phyloP scores from a whole-genome alignment of 192 early-diverging fungal genomes.

The Entomortierella beljakovae region DNA sequence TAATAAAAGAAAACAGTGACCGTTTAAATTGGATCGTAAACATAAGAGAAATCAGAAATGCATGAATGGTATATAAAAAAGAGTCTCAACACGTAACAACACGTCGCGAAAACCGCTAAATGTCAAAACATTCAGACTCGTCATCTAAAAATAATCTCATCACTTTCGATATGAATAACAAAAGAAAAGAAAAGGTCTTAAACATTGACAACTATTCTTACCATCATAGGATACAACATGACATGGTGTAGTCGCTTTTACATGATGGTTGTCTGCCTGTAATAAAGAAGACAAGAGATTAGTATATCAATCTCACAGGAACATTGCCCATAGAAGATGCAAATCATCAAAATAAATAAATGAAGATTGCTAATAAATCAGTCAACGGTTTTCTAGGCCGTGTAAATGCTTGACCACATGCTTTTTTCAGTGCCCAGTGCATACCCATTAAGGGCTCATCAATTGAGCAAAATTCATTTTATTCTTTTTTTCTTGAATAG shows the following conservation, averaged over 20 bases:
- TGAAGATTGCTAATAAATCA: conserved; percentile 37
- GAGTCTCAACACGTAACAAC: conserved; percentile 79
- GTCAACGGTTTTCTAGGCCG: conserved; percentile 65
- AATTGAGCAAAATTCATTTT: conserved; percentile 1
- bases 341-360: background rate
- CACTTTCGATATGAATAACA: conserved; percentile 59
- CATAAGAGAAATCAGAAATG: conserved; percentile 61
- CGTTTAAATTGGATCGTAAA: too few species aligned
- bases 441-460: conserved; percentile 52
- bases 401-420: conserved; percentile 59
- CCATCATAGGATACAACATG: too few species aligned
- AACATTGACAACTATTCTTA: too few species aligned
- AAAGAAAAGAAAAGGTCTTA: background rate
- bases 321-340: too few species aligned
- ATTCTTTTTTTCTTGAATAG: background rate
- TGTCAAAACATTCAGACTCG: conserved; percentile 74
- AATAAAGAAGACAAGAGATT: too few species aligned
- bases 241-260: too few species aligned
- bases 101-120: conserved; percentile 54
- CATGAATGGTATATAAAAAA: conserved; percentile 81
- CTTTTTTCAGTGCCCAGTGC: conserved; percentile 77
- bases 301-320: too few species aligned
- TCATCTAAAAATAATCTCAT: conserved; percentile 78
- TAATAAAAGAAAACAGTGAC: too few species aligned
- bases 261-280: too few species aligned